Percentiles rank a stretch among this genome's conserved stretches.
These are phyloP conservation scores for Taxillus chinensis DNA, from an alignment of 164 flowering plant species.

Conservation along the genomic window DNA sequence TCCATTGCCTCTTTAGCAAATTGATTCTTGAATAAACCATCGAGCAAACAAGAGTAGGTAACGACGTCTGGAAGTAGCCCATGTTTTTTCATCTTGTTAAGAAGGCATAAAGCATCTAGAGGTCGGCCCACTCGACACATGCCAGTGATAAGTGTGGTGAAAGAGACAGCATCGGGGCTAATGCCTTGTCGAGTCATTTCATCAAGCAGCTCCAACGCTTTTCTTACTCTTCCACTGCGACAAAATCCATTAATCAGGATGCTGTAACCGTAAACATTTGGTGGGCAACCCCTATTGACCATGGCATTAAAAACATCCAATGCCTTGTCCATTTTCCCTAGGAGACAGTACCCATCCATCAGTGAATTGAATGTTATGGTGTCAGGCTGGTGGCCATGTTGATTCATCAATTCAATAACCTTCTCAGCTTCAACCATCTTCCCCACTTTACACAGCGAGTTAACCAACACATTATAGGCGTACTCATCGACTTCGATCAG, in stretches of 20 bases:
- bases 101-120: not conserved
- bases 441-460: constrained; percentile 3
- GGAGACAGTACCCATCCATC: constrained; percentile 1
- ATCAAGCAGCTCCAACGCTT: not conserved
- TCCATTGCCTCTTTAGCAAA: not conserved
- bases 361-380: not conserved
- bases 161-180: not conserved
- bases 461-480: not conserved
- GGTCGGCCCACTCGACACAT: not conserved
- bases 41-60: not conserved
- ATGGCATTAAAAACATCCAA: not conserved
- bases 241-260: constrained; percentile 6
- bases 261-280: not conserved
- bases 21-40: not conserved
- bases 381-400: not conserved
- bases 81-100: not conserved
- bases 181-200: not conserved
- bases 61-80: not conserved
- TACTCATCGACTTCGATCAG: not conserved
- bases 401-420: not conserved
- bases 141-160: constrained; percentile 1
- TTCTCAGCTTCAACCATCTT: not conserved
- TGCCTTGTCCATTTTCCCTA: not conserved
- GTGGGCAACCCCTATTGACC: not conserved
- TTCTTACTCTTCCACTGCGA: not conserved